Evolutionary conservation across 2,329 filamentous ascomycete species (phyloP).

Genomic region (Podosphaera xanthii): DNA sequence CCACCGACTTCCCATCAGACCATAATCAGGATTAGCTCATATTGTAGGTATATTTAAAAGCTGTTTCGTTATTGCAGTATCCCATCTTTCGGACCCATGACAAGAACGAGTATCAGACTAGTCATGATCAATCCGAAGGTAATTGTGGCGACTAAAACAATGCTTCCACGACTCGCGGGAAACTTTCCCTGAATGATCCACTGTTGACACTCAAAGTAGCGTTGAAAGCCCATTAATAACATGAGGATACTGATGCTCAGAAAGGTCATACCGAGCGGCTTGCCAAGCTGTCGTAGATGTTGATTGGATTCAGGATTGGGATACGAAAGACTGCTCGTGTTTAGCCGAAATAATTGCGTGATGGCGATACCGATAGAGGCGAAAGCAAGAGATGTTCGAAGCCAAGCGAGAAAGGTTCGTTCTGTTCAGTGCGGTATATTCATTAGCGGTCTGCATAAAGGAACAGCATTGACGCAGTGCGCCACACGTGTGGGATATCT

Average conservation of each 20-base stretch:
- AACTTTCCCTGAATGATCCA: slow-evolving; percentile 67
- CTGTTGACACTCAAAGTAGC: slow-evolving; percentile 56
- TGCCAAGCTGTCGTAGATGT: slow-evolving; percentile 39
- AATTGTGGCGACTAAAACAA: slow-evolving; percentile 44
- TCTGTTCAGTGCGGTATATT: slow-evolving; percentile 26
- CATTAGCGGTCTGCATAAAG: not conserved
- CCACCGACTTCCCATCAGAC: too few species aligned
- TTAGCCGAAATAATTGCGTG: slow-evolving; percentile 67
- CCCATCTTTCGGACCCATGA: slow-evolving; percentile 21
- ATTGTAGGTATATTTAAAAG: too few species aligned
- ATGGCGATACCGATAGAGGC: slow-evolving; percentile 65
- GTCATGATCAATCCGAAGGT: slow-evolving; percentile 38
- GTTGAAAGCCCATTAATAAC: slow-evolving; percentile 52
- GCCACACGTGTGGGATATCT: too few species aligned
- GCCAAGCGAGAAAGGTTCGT: slow-evolving; percentile 67
- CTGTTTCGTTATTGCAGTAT: too few species aligned
- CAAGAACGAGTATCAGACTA: slow-evolving; percentile 34
- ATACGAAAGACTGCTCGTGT: slow-evolving; percentile 27
- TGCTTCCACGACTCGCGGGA: slow-evolving; percentile 52
- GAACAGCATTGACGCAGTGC: too few species aligned
- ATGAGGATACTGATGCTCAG: slow-evolving; percentile 54
- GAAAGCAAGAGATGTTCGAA: slow-evolving; percentile 61
- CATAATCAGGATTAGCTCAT: too few species aligned
- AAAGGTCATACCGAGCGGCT: slow-evolving; percentile 55
- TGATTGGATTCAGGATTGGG: slow-evolving; percentile 15